Evolutionary conservation across 192 early-diverging fungal species (phyloP), one percentile per base, ranked within the genome.

Genomic region (Umbelopsis sp.): DNA sequence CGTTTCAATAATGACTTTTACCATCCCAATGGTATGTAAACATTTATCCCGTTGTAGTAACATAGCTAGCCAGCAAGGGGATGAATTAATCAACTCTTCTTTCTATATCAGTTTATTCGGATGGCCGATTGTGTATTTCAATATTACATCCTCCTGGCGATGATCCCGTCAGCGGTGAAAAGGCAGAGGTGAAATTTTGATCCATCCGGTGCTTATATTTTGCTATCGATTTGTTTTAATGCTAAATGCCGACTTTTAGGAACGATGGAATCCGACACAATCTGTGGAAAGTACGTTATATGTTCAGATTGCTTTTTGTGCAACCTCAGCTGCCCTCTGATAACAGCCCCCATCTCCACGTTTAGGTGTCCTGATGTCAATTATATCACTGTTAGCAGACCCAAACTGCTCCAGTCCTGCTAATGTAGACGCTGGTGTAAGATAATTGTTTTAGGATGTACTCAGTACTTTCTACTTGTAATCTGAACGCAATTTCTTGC

Each of bases 111-210:
- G 93, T 98, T 21, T 98, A 98, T 71, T 44, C 85, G 12, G 95
- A 98, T 77, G 96, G 96, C 45, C 86, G 87, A 6, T 91, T 98
- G 21, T 97, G 96, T 82, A 98, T 98, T 51, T 96, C 96, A 7
- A 98, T 98, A 65, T 83, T 97, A 66, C 96, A 98, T 82, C 88
- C 96, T 26, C 95, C 96, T 4, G 96, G 94, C 45, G 94, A 97
- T 67, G 96, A 98, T 70, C 96, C 96, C 2, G 87, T 88, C 26
- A 90, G 89, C 45, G 89, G 90, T n/a, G 92, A 93, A 69, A 80
- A 69, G 22, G 31, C 29, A 44, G 41, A 68, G 38, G 38, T 52
- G 36, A 29, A 24, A 20, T 22, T 16, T 26, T 41, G 56, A 11
- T 14, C 32, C 3, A 20, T 17, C 2, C 32, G 3, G 8, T 0